These are phyloP conservation scores for Cutaneotrichosporon mucoides DNA, from an alignment of 1,284 basidiomycete species.

Conservation along the genomic window DNA sequence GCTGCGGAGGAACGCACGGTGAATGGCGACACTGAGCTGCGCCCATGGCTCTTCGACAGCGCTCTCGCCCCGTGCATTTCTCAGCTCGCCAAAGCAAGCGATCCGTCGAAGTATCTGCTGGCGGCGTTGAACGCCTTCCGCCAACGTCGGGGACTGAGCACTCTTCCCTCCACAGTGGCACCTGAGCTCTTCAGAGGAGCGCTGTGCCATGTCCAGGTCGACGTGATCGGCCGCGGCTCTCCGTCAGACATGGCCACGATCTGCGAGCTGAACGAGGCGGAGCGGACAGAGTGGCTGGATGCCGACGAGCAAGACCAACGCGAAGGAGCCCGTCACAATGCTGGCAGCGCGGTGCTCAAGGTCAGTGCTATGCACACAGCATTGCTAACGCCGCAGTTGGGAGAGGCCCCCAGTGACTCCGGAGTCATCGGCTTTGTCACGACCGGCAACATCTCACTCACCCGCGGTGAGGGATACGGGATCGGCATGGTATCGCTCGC, in stretches of 20 bases:
- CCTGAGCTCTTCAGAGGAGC: constrained; percentile 58
- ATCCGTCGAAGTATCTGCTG: constrained; percentile 49
- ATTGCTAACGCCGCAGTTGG: constrained; percentile 49
- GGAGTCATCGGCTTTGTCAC: constrained; percentile 69
- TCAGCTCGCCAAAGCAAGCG: neutral
- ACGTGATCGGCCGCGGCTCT: constrained; percentile 62
- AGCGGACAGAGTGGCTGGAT: constrained; percentile 53
- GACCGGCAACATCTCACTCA: constrained; percentile 71
- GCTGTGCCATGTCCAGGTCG: constrained; percentile 62
- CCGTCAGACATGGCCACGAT: constrained; percentile 69
- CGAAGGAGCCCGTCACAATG: neutral
- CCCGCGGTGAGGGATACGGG: constrained; percentile 66
- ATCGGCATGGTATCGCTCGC: constrained; percentile 64
- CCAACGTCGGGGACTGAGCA: constrained; percentile 54
- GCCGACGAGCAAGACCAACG: constrained; percentile 19
- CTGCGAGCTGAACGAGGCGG: constrained; percentile 58
- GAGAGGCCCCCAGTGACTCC: constrained; percentile 49
- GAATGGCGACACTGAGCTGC: constrained; percentile 33
- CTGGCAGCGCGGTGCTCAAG: neutral
- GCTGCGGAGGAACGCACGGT: constrained; percentile 27
- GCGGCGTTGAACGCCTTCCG: constrained; percentile 60
- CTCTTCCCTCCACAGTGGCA: constrained; percentile 47
- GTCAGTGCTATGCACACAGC: constrained; percentile 12
- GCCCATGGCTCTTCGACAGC: constrained; percentile 63
- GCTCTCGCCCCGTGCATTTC: constrained; percentile 42